phyloP scores from a whole-genome alignment of 768 basidiomycete genomes.

The Collybia sordida region DNA sequence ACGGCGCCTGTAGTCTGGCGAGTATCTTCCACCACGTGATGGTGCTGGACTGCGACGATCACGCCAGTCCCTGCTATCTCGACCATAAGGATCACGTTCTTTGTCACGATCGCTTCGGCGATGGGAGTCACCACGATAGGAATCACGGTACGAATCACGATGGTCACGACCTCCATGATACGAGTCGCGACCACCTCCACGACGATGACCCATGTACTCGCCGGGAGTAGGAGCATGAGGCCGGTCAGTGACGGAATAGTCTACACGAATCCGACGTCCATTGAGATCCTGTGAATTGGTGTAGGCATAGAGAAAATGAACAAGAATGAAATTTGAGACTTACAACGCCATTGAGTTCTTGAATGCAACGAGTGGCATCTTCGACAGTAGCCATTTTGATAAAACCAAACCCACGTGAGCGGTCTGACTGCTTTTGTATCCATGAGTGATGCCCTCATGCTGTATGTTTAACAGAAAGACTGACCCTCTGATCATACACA shows the following conservation, averaged over 20 bases:
- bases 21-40: conserved; percentile 62
- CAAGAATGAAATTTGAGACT: conserved; percentile 27
- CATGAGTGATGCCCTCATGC: conserved; percentile 10
- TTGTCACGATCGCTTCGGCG: conserved; percentile 52
- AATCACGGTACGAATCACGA: conserved; percentile 37
- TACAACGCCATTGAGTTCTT: conserved; percentile 90
- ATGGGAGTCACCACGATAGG: conserved; percentile 51
- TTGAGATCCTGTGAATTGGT: conserved; percentile 75
- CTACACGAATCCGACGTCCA: conserved; percentile 94
- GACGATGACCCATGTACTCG: conserved; percentile 94
- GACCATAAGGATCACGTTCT: conserved; percentile 65
- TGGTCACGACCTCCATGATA: conserved; percentile 29
- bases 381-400: conserved; percentile 91
- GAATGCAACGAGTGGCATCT: conserved; percentile 85
- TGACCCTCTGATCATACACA: conserved; percentile 93
- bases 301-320: background rate
- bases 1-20: conserved; percentile 74
- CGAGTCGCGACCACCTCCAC: conserved; percentile 40
- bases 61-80: conserved; percentile 75
- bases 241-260: conserved; percentile 91
- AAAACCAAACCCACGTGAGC: conserved; percentile 97
- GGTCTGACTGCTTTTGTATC: conserved; percentile 65
- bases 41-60: conserved; percentile 78
- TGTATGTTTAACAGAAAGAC: conserved; percentile 28
- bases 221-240: conserved; percentile 97